A percentile compares a stretch with the other conserved stretches of the same genome.
These are phyloP conservation scores for Trichaptum fuscoviolaceum DNA, from an alignment of 768 basidiomycete species.

Conservation along the genomic window DNA sequence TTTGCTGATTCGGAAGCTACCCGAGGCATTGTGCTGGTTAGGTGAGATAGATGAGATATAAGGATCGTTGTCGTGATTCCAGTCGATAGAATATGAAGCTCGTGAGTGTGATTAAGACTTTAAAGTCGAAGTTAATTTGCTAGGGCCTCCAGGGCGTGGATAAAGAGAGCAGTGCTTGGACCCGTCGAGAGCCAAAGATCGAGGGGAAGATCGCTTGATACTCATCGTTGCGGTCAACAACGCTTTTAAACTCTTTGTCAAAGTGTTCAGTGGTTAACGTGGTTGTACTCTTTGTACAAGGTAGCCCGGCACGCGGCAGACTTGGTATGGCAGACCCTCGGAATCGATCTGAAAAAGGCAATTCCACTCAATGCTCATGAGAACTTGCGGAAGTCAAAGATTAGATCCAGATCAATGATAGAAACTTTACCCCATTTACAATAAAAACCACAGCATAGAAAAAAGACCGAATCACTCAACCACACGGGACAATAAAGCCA, in stretches of 20 bases:
- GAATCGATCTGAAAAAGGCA: background rate
- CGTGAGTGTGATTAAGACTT: background rate
- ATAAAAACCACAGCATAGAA: too few relatives aligned
- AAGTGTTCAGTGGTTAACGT: background rate
- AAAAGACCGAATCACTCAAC: too few relatives aligned
- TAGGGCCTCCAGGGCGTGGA: background rate
- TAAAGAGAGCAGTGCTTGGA: background rate
- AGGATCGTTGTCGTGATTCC: background rate
- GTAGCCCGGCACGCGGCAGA: background rate
- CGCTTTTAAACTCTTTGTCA: background rate
- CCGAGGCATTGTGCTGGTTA: background rate
- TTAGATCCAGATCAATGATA: too few relatives aligned
- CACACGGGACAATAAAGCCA: too few relatives aligned
- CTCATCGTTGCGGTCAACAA: background rate
- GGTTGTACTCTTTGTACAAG: slow-evolving; percentile 1
- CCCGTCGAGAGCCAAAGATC: background rate
- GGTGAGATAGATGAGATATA: background rate
- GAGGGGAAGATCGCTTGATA: background rate
- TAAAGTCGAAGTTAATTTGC: background rate
- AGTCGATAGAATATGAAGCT: background rate
- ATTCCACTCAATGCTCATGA: background rate
- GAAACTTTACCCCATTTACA: too few relatives aligned
- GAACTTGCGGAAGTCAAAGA: too few relatives aligned
- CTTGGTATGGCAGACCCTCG: background rate
- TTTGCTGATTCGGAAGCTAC: background rate